Percentiles rank a stretch among this genome's conserved stretches.
phyloP scores from a whole-genome alignment of 352 stramenopile genomes.

The Globisporangium polare region DNA sequence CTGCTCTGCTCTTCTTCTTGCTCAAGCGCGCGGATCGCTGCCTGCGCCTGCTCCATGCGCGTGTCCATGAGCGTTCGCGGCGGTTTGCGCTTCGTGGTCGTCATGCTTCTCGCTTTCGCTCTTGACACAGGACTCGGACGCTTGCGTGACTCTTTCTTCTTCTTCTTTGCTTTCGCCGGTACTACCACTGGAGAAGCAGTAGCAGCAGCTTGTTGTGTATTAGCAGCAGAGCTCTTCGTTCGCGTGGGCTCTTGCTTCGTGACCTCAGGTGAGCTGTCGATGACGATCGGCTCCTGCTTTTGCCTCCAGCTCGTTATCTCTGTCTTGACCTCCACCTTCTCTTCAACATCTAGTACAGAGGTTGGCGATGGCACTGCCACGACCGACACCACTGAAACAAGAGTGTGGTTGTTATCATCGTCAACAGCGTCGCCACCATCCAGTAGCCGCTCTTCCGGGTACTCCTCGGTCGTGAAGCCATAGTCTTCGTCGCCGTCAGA shows the following conservation, averaged over 20 bases:
- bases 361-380: background rate
- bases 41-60: slow-evolving; percentile 16
- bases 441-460: slow-evolving; percentile 6
- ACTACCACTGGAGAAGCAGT: background rate
- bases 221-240: background rate
- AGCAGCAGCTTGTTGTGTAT: background rate
- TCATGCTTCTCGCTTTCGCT: background rate
- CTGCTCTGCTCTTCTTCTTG: too few species aligned
- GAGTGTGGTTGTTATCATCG: background rate
- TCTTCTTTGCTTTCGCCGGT: background rate
- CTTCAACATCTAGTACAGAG: background rate
- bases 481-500: slow-evolving; percentile 5
- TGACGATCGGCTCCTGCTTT: background rate
- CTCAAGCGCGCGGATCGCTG: slow-evolving; percentile 5
- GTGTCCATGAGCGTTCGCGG: slow-evolving; percentile 12
- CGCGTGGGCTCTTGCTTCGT: background rate
- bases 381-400: background rate
- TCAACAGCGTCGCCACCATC: background rate
- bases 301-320: background rate
- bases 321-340: background rate
- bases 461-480: slow-evolving; percentile 11
- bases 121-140: background rate
- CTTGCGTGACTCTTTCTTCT: background rate
- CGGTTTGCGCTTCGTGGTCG: slow-evolving; percentile 10
- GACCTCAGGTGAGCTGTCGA: background rate